A percentile compares a stretch with the other conserved stretches of the same genome.
Conservation (phyloP, 257 asterid genomes). For the Nyctanthes arbortristis region DNA sequence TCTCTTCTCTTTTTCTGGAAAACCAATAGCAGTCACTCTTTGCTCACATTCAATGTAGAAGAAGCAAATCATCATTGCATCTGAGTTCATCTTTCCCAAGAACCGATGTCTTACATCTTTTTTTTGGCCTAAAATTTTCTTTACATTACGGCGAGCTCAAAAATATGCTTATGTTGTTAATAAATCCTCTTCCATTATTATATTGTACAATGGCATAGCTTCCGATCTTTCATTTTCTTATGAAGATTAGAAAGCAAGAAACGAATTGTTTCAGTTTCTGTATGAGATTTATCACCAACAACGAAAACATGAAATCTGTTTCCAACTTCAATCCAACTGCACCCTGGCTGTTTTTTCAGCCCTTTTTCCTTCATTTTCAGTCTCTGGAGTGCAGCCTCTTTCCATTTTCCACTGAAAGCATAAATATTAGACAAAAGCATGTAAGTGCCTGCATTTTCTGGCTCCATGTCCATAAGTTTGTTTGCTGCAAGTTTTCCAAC, state of each 20-base stretch:
- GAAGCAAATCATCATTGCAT: neutral
- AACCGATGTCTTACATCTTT: neutral
- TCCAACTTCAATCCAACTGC: conserved; percentile 67
- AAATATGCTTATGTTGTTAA: neutral
- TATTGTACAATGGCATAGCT: conserved; percentile 2
- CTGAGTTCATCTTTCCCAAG: neutral
- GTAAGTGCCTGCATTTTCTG: conserved; percentile 31
- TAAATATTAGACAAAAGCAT: conserved; percentile 38
- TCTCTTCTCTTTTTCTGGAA: neutral
- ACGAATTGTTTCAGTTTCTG: conserved; percentile 29
- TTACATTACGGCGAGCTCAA: neutral
- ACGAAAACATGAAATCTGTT: conserved; percentile 52
- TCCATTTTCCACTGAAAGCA: conserved; percentile 36
- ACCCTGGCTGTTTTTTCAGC: conserved; percentile 68
- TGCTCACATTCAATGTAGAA: neutral
- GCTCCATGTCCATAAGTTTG: conserved; percentile 33
- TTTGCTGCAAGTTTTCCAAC: conserved; percentile 47
- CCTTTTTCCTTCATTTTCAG: conserved; percentile 56
- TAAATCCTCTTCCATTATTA: conserved; percentile 15
- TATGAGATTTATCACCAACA: conserved; percentile 41
- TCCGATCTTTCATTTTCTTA: conserved; percentile 43
- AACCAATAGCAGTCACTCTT: neutral
- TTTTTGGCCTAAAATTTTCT: neutral
- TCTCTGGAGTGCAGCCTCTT: conserved; percentile 51
- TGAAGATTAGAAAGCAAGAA: conserved; percentile 41